Base-by-base conservation (phyloP, 1,139 yeast genomes). In the Scheffersomyces segobiensis region DNA sequence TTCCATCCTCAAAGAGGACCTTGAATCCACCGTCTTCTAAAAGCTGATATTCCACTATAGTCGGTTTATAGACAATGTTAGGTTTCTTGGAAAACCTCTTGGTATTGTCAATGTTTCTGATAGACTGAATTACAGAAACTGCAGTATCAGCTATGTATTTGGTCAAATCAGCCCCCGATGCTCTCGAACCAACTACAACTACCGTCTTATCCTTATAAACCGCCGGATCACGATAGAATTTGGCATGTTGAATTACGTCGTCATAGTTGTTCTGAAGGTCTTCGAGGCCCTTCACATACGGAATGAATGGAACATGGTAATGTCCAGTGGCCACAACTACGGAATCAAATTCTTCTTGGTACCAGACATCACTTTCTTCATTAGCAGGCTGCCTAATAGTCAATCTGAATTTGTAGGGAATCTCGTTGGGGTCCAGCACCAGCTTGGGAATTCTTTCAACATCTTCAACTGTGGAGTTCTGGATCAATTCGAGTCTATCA, bases 241-340 rank as follows among this genome's bases (percentile, higher is more conserved):
- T 82, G 50, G 85, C 75, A 67, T 83, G 82, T 57, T 75, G 71
- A 2, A 82, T 65, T 8, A 67, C 65, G 0, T 62, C 60, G 1
- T 78, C 78, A 53, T 61, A 72, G 53, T 61, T 57, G 7, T 61
- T 59, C 56, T 74, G 77, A 1, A 78, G 69, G 53, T 71, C 72
- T 1, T 62, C 63, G 52, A 81, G 67, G 0, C 86, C 86, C 3
- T 76, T 71, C 4, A 81, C 77, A 14, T 68, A 63, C 1, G 88
- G 88, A 49, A 83, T 72, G 56, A 65, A 74, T 1, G 88, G 88
- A 4, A 79, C 77, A 24, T 81, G 79, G 65, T 83, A 85, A 65
- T 85, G 88, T 19, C 89, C 89, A 52, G 81, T 79, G 0, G 87
- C 82, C 12, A 84, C 71, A 4, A 84, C 78, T 3, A 84, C 77